Percentiles rank a stretch among this genome's conserved stretches.
Evolutionary conservation across 805 yeast genomes (phyloP).

Genomic region (Debaryomyces maramus): DNA sequence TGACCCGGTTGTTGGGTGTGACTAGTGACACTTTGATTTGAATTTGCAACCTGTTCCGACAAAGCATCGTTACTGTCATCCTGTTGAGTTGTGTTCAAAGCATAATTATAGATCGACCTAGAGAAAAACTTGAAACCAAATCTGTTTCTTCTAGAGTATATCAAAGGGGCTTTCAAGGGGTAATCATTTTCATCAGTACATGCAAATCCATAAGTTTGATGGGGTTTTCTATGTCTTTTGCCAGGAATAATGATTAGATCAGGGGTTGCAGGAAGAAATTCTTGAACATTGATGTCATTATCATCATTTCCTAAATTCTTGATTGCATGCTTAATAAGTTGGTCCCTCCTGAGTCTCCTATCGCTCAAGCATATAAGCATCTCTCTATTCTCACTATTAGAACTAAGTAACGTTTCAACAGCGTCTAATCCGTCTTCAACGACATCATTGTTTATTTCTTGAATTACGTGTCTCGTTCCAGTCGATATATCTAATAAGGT

Average conservation of each 20-base stretch:
- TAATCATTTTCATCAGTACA: constrained; percentile 4
- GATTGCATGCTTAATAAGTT: constrained; percentile 3
- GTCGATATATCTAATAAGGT: constrained; percentile 13
- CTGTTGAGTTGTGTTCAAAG: constrained; percentile 2
- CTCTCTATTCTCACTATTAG: constrained; percentile 9
- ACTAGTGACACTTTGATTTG: constrained; percentile 8
- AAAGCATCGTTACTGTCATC: not conserved
- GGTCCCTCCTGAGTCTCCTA: constrained; percentile 10
- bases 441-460: not conserved
- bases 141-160: constrained; percentile 11
- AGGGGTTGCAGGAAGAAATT: constrained; percentile 14
- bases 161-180: constrained; percentile 6
- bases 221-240: constrained; percentile 1
- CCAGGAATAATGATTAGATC: constrained; percentile 16
- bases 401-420: constrained; percentile 6
- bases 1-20: constrained; percentile 7
- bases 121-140: constrained; percentile 21
- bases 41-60: not conserved
- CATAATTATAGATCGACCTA: constrained; percentile 16
- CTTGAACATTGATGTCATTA: constrained; percentile 3
- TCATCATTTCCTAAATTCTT: not conserved
- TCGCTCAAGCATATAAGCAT: constrained; percentile 19
- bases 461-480: not conserved
- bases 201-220: constrained; percentile 13
- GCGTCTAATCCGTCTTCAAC: not conserved